Conservation (phyloP, 495 filamentous ascomycete genomes). For the Acidiella bohemica region DNA sequence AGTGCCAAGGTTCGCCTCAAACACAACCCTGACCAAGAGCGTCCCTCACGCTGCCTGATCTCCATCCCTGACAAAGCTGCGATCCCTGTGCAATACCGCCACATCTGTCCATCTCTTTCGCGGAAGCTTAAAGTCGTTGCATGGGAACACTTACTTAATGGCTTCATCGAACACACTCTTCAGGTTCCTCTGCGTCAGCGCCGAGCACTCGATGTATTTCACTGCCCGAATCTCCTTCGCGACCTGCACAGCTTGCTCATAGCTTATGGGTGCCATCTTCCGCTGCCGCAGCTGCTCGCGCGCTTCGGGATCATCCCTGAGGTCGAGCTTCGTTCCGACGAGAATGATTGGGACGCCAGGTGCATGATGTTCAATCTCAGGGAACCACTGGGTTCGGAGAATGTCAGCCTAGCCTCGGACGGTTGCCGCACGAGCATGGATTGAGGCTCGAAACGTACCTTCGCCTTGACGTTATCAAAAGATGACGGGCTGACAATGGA, state of each 20-base stretch:
- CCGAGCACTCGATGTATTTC: constrained; percentile 98
- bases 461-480: constrained; percentile 94
- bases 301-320: constrained; percentile 79
- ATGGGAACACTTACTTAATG: constrained; percentile 52
- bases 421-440: background rate
- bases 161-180: constrained; percentile 98
- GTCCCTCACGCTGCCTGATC: no score
- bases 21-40: background rate
- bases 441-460: constrained; percentile 42
- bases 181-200: constrained; percentile 83
- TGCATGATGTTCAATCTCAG: constrained; percentile 93
- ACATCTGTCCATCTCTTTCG: background rate
- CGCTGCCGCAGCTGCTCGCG: constrained; percentile 62
- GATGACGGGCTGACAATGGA: constrained; percentile 94
- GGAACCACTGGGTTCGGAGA: constrained; percentile 59
- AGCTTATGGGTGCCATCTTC: constrained; percentile 83
- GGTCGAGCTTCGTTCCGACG: constrained; percentile 92
- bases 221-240: constrained; percentile 85
- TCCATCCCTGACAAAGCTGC: no score
- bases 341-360: constrained; percentile 92
- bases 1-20: background rate
- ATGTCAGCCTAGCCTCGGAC: constrained; percentile 1
- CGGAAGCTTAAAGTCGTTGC: background rate
- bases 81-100: background rate
- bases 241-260: constrained; percentile 70